These are phyloP conservation scores for Penicillium arizonense DNA, from an alignment of 495 filamentous ascomycete genomes.

Conservation along the genomic window DNA sequence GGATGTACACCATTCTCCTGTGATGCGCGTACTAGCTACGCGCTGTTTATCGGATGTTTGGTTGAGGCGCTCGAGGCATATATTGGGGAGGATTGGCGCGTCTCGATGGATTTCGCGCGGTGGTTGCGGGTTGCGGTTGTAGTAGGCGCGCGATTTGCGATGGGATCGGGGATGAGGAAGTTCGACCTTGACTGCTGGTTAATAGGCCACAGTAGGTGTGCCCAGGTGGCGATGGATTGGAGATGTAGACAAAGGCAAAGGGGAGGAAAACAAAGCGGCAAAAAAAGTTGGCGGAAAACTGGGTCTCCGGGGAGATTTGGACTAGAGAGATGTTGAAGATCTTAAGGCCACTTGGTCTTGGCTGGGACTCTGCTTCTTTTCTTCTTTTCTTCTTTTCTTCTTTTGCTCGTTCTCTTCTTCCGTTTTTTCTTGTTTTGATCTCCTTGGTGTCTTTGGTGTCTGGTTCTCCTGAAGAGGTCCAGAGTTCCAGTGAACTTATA, in stretches of 20 bases:
- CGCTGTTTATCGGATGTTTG: not conserved
- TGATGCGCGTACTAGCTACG: not conserved
- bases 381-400: conserved; percentile 7
- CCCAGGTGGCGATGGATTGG: too few species aligned
- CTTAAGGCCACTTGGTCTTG: conserved; percentile 5
- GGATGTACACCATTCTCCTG: conserved; percentile 76
- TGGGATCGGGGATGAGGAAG: not conserved
- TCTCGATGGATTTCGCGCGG: not conserved
- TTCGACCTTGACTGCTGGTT: not conserved
- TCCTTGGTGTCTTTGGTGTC: not conserved
- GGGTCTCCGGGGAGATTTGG: not conserved
- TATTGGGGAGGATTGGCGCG: not conserved
- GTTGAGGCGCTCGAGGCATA: not conserved
- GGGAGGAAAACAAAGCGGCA: not conserved
- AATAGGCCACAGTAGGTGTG: too few species aligned
- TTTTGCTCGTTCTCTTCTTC: not conserved
- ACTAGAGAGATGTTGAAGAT: not conserved
- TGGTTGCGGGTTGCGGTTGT: not conserved
- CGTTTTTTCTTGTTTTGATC: not conserved
- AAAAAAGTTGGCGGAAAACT: not conserved
- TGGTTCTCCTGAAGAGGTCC: too few species aligned
- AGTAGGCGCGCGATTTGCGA: not conserved
- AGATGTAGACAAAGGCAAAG: not conserved
- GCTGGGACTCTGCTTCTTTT: not conserved
- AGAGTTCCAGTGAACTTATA: too few species aligned